Conservation (phyloP, 2,329 filamentous ascomycete genomes). For the Apiospora pterosperma region DNA sequence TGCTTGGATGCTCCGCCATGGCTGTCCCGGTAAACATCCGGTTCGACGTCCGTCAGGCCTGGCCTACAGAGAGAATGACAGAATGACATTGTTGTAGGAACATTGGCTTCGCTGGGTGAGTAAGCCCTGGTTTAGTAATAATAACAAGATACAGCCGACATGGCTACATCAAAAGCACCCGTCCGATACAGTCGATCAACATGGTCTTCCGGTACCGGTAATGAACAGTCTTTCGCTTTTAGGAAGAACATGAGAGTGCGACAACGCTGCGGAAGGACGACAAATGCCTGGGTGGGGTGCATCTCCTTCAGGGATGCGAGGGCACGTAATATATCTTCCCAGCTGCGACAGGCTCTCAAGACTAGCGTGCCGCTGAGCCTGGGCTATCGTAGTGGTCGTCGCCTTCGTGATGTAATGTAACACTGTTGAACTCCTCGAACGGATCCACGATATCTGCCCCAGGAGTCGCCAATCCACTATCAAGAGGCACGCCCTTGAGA, state of each 20-base stretch:
- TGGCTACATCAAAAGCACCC: neutral
- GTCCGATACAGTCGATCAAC: neutral
- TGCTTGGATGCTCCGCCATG: neutral
- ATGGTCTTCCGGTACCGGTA: neutral
- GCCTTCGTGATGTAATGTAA: slow-evolving; percentile 94
- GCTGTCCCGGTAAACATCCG: neutral
- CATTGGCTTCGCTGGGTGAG: neutral
- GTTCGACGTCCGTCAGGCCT: neutral
- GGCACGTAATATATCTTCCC: neutral
- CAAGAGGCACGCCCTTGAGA: slow-evolving; percentile 77
- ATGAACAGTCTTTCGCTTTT: neutral
- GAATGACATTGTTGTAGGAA: neutral
- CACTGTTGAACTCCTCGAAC: slow-evolving; percentile 98
- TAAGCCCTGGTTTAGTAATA: neutral
- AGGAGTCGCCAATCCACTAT: slow-evolving; percentile 81
- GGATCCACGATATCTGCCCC: slow-evolving; percentile 75
- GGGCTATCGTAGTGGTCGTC: slow-evolving; percentile 58
- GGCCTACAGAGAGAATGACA: neutral
- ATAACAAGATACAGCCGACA: neutral
- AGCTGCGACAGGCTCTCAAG: neutral
- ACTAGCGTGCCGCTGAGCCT: slow-evolving; percentile 21
- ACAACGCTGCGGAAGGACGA: neutral
- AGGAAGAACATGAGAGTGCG: neutral
- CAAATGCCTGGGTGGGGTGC: neutral
- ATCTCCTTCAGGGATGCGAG: neutral